Conservation (phyloP, 1,284 basidiomycete species). For the Puccinia polysora region DNA sequence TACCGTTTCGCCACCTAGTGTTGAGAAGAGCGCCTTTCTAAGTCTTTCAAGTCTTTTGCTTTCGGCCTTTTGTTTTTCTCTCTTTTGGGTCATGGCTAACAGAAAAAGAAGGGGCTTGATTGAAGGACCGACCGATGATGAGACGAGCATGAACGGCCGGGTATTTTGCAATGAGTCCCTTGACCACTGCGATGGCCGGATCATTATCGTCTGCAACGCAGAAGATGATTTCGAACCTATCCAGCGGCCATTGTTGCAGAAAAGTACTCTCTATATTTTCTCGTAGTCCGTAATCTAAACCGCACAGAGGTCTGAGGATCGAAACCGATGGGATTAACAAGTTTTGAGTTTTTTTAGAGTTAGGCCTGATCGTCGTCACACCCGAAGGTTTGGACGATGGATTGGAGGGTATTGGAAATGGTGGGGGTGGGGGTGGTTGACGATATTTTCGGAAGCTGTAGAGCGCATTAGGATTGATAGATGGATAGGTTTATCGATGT, state of each 20-base stretch:
- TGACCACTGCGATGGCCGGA: constrained; percentile 72
- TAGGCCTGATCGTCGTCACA: neutral
- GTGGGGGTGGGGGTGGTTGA: constrained; percentile 23
- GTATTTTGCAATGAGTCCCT: constrained; percentile 69
- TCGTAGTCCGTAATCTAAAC: constrained; percentile 84
- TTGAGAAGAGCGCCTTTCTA: constrained; percentile 59
- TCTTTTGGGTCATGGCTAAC: constrained; percentile 18
- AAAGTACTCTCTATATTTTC: constrained; percentile 89
- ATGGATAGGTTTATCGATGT: neutral
- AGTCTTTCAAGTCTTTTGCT: neutral
- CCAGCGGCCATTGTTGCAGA: constrained; percentile 74
- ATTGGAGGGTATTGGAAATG: constrained; percentile 11
- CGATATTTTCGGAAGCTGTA: constrained; percentile 26
- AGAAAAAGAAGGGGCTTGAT: neutral
- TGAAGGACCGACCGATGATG: constrained; percentile 63
- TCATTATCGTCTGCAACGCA: constrained; percentile 76
- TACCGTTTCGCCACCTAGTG: constrained; percentile 56
- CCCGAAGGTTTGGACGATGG: neutral
- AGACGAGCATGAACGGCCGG: constrained; percentile 67
- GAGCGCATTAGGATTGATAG: neutral
- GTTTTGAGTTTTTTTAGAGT: constrained; percentile 9
- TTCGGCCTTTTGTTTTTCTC: neutral
- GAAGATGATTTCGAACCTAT: constrained; percentile 71
- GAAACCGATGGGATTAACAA: constrained; percentile 69
- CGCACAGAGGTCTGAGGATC: constrained; percentile 83